Conservation (phyloP, 306 rosid species). For the Gastrolobium bilobum region DNA sequence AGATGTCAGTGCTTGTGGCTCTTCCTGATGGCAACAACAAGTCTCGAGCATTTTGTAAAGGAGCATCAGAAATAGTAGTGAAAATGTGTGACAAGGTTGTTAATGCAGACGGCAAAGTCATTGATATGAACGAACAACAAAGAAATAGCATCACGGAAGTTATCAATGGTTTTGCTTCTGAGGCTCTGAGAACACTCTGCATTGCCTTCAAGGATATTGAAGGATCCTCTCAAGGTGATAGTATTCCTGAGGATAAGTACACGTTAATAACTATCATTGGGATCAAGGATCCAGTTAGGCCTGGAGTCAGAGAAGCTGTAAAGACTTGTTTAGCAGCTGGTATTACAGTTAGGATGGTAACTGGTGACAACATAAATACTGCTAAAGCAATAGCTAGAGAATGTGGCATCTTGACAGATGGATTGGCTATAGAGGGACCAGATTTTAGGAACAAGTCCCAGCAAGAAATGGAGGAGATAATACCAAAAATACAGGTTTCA, state of each 20-base stretch:
- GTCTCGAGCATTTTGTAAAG: slow-evolving; percentile 78
- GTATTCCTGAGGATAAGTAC: slow-evolving; percentile 69
- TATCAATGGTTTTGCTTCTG: slow-evolving; percentile 72
- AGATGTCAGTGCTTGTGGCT: slow-evolving; percentile 78
- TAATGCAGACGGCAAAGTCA: slow-evolving; percentile 64
- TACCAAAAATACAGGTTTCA: slow-evolving; percentile 89
- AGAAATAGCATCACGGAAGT: slow-evolving; percentile 58
- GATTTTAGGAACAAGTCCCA: slow-evolving; percentile 71
- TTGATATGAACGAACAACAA: slow-evolving; percentile 60
- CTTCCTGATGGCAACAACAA: slow-evolving; percentile 59
- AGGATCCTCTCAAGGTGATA: slow-evolving; percentile 42
- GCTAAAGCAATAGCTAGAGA: slow-evolving; percentile 97
- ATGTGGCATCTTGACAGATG: slow-evolving; percentile 93
- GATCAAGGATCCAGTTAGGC: slow-evolving; percentile 93
- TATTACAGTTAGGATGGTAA: slow-evolving; percentile 83
- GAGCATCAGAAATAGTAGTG: slow-evolving; percentile 85
- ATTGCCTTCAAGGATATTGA: slow-evolving; percentile 71
- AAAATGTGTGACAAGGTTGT: slow-evolving; percentile 74
- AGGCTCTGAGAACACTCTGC: slow-evolving; percentile 87
- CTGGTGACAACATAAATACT: slow-evolving; percentile 93
- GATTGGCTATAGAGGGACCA: slow-evolving; percentile 89
- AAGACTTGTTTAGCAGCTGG: slow-evolving; percentile 84
- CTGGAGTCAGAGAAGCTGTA: slow-evolving; percentile 87
- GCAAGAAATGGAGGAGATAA: slow-evolving; percentile 67
- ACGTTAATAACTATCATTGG: slow-evolving; percentile 78